phyloP scores from a whole-genome alignment of 2,329 filamentous ascomycete species.

The Malbranchea zuffiana region DNA sequence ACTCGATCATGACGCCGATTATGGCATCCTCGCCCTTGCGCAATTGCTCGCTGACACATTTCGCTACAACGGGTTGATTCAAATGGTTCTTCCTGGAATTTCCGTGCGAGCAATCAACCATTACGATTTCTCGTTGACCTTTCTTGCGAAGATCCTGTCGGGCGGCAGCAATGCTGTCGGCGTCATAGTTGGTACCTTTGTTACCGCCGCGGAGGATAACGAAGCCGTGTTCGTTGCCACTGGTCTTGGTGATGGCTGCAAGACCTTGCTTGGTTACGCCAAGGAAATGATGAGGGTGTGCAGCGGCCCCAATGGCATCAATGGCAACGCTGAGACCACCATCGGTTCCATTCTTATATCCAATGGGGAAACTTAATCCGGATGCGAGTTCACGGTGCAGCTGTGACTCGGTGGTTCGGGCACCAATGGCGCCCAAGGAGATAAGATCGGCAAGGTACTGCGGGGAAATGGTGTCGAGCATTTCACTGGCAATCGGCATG shows the following conservation, averaged over 20 bases:
- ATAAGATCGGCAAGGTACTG: constrained; percentile 96
- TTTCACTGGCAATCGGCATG: constrained; percentile 93
- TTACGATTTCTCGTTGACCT: constrained; percentile 76
- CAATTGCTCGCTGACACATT: constrained; percentile 71
- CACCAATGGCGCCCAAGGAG: constrained; percentile 88
- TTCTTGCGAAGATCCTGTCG: constrained; percentile 73
- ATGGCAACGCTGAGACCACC: constrained; percentile 83
- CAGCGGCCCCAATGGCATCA: constrained; percentile 74
- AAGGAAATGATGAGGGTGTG: constrained; percentile 76
- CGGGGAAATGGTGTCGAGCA: constrained; percentile 97
- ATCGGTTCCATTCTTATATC: constrained; percentile 99
- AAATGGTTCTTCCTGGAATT: constrained; percentile 97
- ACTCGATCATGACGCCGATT: constrained; percentile 97
- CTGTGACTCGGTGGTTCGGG: constrained; percentile 91
- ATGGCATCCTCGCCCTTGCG: constrained; percentile 78
- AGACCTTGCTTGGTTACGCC: constrained; percentile 96
- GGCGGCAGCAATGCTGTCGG: constrained; percentile 65
- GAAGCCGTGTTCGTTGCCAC: constrained; percentile 93
- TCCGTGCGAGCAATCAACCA: constrained; percentile 97
- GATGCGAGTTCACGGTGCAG: constrained; percentile 91
- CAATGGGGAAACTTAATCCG: constrained; percentile 91
- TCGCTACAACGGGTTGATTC: constrained; percentile 91
- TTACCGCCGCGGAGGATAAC: constrained; percentile 88
- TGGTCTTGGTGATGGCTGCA: constrained; percentile 86
- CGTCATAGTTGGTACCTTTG: constrained; percentile 88